Base-by-base conservation (phyloP, 192 early-diverging fungal genomes). In the Oehlia diaphana region DNA sequence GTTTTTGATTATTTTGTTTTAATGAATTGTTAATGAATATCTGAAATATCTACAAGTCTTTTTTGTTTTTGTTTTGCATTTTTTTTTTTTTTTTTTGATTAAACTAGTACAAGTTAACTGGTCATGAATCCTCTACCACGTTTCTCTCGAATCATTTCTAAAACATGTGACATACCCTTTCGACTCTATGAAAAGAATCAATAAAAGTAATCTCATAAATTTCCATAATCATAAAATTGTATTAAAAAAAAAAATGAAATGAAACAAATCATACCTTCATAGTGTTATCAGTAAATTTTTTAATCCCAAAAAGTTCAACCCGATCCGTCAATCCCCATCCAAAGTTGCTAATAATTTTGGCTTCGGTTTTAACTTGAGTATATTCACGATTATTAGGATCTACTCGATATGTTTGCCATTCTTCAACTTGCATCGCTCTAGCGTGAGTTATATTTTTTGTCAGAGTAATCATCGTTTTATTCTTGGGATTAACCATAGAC, bases 381-480 rank as follows among this genome's bases (percentile, higher is more conserved):
- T 84, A 89, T 74, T 88, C 85, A 19, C 78, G 71, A 67, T 86
- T 80, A 76, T 89, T 81, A 37, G 87, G 86, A 72, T 91, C 87
- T 12, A 87, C 85, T 37, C 79, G 82, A 69, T 94, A 88, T 33
- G 90, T 95, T 84, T 97, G 96, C 61, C 88, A 90, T 85, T 98
- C 98, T 82, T 98, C 95, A 42, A 99, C 92, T 80, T 96, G 89
- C 91, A 98, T 93, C 21, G 97, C 83, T 68, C 97, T 93, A 39
- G 91, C 95, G 84, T 99, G 98, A 73, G 93, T 95, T 62, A 99
- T 84, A 83, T 99, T 99, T 77, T 92, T 91, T 62, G 95, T 94
- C 2, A 88, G 86, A 21, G 95, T 95, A 21, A 89, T 88, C 92
- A 99, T 96, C 53, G 86, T 93, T 68, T 89, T 84, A n/a, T 85